Evolutionary conservation across 1,139 yeast genomes (phyloP).

Genomic region (Saccharomyces hybrid): DNA sequence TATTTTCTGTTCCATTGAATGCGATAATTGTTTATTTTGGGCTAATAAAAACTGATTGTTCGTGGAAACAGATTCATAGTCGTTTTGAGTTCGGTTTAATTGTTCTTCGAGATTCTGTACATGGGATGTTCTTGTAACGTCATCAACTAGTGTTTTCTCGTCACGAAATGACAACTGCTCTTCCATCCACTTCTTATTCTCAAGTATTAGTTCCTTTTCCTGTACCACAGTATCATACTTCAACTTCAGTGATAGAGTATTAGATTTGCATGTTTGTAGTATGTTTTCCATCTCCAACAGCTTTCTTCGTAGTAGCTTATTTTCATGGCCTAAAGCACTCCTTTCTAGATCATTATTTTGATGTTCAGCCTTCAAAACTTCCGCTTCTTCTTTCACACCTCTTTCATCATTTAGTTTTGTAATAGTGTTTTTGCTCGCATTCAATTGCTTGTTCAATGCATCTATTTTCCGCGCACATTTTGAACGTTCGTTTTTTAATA

Average conservation of each 20-base stretch:
- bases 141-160: neutral
- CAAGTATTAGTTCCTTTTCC: neutral
- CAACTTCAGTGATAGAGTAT: constrained; percentile 26
- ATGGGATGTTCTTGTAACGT: neutral
- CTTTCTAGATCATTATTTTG: neutral
- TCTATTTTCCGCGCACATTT: constrained; percentile 29
- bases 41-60: constrained; percentile 26
- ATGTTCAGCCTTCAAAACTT: neutral
- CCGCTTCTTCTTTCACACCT: neutral
- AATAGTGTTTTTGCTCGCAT: constrained; percentile 41
- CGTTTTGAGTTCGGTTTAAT: constrained; percentile 33
- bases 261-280: constrained; percentile 33
- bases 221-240: neutral
- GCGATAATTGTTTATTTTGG: constrained; percentile 13
- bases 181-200: neutral
- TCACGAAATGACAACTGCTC: neutral
- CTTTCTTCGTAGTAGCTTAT: constrained; percentile 38
- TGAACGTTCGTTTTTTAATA: constrained; percentile 28
- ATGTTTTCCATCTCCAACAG: constrained; percentile 37
- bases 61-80: constrained; percentile 32
- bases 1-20: constrained; percentile 21
- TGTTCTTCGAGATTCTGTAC: neutral
- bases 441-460: constrained; percentile 29
- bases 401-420: neutral
- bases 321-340: constrained; percentile 41